Conservation (phyloP, 352 stramenopile species). For the Phytophthora litchii region DNA sequence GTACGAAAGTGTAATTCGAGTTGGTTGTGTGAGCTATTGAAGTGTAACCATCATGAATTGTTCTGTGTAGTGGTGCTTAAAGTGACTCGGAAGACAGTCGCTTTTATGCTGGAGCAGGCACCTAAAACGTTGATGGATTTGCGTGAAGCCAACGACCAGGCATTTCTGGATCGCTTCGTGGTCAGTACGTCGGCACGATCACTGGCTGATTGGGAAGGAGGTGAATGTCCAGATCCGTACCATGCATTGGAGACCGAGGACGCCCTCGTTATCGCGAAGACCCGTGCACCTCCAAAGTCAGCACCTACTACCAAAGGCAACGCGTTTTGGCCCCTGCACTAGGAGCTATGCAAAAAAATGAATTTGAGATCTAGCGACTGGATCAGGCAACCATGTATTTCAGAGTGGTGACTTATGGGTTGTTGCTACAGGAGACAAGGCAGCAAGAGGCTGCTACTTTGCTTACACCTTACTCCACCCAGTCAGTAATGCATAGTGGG, state of each 20-base stretch:
- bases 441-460: slow-evolving; percentile 20
- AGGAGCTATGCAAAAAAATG: slow-evolving; percentile 8
- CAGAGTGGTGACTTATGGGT: too few relatives aligned
- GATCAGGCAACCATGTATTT: slow-evolving; percentile 1
- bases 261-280: slow-evolving; percentile 48
- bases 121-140: slow-evolving; percentile 65
- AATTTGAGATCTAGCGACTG: neutral
- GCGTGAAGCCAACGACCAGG: slow-evolving; percentile 52
- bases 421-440: slow-evolving; percentile 6
- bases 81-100: slow-evolving; percentile 60
- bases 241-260: slow-evolving; percentile 66
- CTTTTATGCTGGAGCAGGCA: slow-evolving; percentile 61
- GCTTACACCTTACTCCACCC: slow-evolving; percentile 18
- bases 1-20: slow-evolving; percentile 29
- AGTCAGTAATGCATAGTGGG: slow-evolving; percentile 16
- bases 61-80: slow-evolving; percentile 73
- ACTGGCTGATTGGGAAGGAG: slow-evolving; percentile 70
- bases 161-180: slow-evolving; percentile 78
- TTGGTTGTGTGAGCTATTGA: neutral
- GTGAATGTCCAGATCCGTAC: slow-evolving; percentile 75
- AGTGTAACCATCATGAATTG: slow-evolving; percentile 4
- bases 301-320: slow-evolving; percentile 13
- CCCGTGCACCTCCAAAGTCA: slow-evolving; percentile 14
- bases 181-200: slow-evolving; percentile 50
- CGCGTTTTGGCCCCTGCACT: slow-evolving; percentile 30